phyloP scores from a whole-genome alignment of 1,284 basidiomycete species.

The Xerocomus nothofagi region DNA sequence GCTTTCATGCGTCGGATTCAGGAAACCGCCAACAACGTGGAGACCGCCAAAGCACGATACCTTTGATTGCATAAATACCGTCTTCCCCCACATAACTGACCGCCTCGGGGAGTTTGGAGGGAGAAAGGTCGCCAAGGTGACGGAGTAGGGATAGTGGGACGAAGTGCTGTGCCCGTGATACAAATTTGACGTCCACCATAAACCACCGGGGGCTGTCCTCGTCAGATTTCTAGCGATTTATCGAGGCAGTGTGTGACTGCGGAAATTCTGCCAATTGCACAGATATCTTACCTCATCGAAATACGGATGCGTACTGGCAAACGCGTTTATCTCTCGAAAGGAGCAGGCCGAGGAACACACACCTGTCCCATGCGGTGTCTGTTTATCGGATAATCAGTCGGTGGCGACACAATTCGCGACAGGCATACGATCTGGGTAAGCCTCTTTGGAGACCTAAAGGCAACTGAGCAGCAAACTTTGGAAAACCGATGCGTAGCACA shows the following conservation, averaged over 20 bases:
- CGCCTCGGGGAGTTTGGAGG: slow-evolving; percentile 45
- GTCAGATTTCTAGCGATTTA: slow-evolving; percentile 64
- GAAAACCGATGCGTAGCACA: slow-evolving; percentile 33
- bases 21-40: not conserved
- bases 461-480: slow-evolving; percentile 3
- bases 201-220: slow-evolving; percentile 83
- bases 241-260: slow-evolving; percentile 6
- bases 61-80: slow-evolving; percentile 62
- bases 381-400: slow-evolving; percentile 19
- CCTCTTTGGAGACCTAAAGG: slow-evolving; percentile 72
- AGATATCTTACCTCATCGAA: slow-evolving; percentile 66
- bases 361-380: slow-evolving; percentile 92
- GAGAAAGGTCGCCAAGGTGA: slow-evolving; percentile 48
- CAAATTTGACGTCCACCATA: slow-evolving; percentile 85
- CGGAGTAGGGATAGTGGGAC: slow-evolving; percentile 81
- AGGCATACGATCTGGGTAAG: slow-evolving; percentile 85
- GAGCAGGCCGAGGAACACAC: slow-evolving; percentile 30
- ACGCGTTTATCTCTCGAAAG: slow-evolving; percentile 8
- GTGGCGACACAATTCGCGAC: slow-evolving; percentile 1
- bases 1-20: slow-evolving; percentile 33
- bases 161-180: slow-evolving; percentile 67
- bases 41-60: slow-evolving; percentile 34
- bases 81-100: slow-evolving; percentile 63
- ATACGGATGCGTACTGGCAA: slow-evolving; percentile 77
- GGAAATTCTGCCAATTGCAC: not conserved